These are phyloP conservation scores for Austroboletus niveus DNA, from an alignment of 1,284 basidiomycete genomes.

Conservation along the genomic window DNA sequence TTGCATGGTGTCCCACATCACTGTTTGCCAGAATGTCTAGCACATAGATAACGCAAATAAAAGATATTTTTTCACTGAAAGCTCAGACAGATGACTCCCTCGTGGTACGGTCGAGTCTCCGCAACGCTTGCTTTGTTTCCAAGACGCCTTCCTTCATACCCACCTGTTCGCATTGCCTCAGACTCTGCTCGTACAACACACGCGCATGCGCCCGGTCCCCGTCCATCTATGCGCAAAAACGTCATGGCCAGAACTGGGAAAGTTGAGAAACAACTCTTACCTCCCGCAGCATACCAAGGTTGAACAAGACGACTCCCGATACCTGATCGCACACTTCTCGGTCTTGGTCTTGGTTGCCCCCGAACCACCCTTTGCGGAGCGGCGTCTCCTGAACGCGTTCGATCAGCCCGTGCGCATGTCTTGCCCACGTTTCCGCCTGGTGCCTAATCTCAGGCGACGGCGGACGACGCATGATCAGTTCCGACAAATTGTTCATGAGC, in stretches of 20 bases:
- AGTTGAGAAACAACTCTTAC: slow-evolving; percentile 21
- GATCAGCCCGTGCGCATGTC: slow-evolving; percentile 51
- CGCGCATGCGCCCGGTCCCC: slow-evolving; percentile 46
- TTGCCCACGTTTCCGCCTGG: slow-evolving; percentile 63
- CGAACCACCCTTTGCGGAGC: slow-evolving; percentile 29
- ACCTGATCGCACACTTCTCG: slow-evolving; percentile 51
- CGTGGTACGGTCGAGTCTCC: slow-evolving; percentile 31
- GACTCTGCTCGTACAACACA: slow-evolving; percentile 44
- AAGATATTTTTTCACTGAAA: neutral
- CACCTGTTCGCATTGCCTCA: slow-evolving; percentile 48
- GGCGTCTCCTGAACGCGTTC: slow-evolving; percentile 33
- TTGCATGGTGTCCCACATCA: too few relatives aligned
- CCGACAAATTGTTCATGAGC: slow-evolving; percentile 67
- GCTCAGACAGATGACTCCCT: slow-evolving; percentile 1
- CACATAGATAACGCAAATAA: too few relatives aligned
- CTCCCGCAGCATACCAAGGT: slow-evolving; percentile 53
- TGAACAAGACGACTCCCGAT: slow-evolving; percentile 60
- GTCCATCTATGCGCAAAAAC: slow-evolving; percentile 42
- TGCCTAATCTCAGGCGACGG: slow-evolving; percentile 44
- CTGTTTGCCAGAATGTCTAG: too few relatives aligned
- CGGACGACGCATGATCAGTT: slow-evolving; percentile 51
- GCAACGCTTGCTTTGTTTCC: slow-evolving; percentile 48
- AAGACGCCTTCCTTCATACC: slow-evolving; percentile 51
- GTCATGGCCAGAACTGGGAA: neutral
- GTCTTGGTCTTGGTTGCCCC: slow-evolving; percentile 4